Evolutionary conservation across 2,329 filamentous ascomycete species (phyloP).

Genomic region (Penicillium palitans): DNA sequence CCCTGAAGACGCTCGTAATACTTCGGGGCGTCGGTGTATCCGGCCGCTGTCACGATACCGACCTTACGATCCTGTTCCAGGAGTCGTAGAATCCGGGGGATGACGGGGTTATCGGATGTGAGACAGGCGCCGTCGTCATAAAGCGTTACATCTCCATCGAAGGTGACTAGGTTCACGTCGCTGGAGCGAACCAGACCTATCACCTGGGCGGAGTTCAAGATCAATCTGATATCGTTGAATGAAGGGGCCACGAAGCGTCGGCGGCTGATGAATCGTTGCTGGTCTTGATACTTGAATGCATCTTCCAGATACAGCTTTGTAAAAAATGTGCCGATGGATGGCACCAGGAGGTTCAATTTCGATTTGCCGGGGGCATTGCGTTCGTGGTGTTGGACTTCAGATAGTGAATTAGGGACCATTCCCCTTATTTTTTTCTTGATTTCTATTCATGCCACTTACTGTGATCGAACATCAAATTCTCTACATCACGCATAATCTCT

Average conservation of each 20-base stretch:
- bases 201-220: slow-evolving; percentile 91
- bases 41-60: slow-evolving; percentile 94
- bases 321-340: slow-evolving; percentile 90
- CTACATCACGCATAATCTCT: slow-evolving; percentile 93
- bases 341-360: slow-evolving; percentile 89
- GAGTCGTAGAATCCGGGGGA: slow-evolving; percentile 67
- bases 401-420: slow-evolving; percentile 6
- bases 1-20: slow-evolving; percentile 89
- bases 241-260: slow-evolving; percentile 91
- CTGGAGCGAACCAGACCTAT: slow-evolving; percentile 80
- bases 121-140: slow-evolving; percentile 88
- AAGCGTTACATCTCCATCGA: slow-evolving; percentile 95
- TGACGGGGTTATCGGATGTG: slow-evolving; percentile 72
- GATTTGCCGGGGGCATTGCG: slow-evolving; percentile 69
- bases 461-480: slow-evolving; percentile 87
- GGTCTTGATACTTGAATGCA: slow-evolving; percentile 88
- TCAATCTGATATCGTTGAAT: slow-evolving; percentile 92
- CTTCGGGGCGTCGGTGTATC: slow-evolving; percentile 81
- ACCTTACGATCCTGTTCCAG: slow-evolving; percentile 77
- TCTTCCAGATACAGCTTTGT: slow-evolving; percentile 82
- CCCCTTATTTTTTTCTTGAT: too few species aligned
- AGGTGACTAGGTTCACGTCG: slow-evolving; percentile 81
- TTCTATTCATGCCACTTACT: slow-evolving; percentile 54
- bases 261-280: slow-evolving; percentile 80
- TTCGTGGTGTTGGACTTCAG: slow-evolving; percentile 71